phyloP scores from a whole-genome alignment of 2,329 filamentous ascomycete genomes.

The Claviceps purpurea region DNA sequence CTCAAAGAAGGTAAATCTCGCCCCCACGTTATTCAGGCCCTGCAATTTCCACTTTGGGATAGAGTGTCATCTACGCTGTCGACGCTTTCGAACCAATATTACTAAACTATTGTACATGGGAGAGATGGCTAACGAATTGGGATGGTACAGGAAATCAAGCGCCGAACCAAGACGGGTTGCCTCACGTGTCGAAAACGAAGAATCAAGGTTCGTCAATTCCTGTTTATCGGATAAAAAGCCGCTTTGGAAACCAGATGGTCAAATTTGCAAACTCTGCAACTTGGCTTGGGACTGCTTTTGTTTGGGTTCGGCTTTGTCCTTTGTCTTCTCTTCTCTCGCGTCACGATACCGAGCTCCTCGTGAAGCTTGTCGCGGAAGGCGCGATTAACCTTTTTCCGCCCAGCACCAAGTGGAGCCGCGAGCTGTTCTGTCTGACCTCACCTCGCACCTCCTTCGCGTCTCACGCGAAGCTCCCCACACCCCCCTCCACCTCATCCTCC shows the following conservation, averaged over 20 bases:
- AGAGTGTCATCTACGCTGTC: no score
- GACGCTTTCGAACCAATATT: neutral
- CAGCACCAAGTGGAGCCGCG: neutral
- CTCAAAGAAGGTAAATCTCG: slow-evolving; percentile 40
- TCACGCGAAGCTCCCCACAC: neutral
- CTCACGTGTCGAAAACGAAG: slow-evolving; percentile 47
- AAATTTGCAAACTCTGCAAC: no score
- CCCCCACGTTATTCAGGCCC: neutral
- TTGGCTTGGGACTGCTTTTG: slow-evolving; percentile 6
- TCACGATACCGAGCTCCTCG: neutral
- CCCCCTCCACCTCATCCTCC: neutral
- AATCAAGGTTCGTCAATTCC: slow-evolving; percentile 39
- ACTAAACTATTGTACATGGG: neutral
- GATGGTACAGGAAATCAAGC: slow-evolving; percentile 43
- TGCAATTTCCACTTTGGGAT: no score
- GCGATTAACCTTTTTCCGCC: slow-evolving; percentile 3
- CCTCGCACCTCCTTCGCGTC: neutral
- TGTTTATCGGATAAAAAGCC: neutral
- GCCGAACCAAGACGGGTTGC: slow-evolving; percentile 50
- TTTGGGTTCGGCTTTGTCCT: neutral
- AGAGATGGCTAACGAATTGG: slow-evolving; percentile 3
- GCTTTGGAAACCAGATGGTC: no score
- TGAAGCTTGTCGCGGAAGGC: neutral
- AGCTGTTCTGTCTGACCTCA: slow-evolving; percentile 2
- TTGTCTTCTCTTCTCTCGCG: neutral